Conservation (phyloP, 2,329 filamentous ascomycete genomes). For the Cladosporium sp. region DNA sequence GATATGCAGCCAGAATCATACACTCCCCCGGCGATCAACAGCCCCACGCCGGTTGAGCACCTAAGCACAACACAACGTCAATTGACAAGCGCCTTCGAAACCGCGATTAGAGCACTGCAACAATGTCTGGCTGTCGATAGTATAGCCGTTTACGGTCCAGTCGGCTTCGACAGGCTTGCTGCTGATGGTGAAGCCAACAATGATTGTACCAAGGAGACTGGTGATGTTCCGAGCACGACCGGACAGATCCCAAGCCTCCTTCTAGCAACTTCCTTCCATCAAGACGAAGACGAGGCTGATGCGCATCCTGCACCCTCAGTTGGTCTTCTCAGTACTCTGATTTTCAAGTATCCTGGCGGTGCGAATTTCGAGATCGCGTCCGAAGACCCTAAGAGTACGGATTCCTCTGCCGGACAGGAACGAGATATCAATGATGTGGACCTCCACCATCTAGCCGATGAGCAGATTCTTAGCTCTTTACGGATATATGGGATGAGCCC, state of each 20-base stretch:
- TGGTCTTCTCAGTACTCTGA: neutral
- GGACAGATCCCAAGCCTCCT: too few species aligned
- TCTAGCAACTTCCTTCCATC: too few species aligned
- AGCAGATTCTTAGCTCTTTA: constrained; percentile 29
- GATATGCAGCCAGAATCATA: too few species aligned
- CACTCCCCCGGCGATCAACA: neutral
- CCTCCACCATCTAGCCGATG: neutral
- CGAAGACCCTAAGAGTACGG: too few species aligned
- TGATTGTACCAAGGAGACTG: neutral
- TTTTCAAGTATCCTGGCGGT: neutral
- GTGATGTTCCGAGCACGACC: neutral
- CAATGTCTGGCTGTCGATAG: neutral
- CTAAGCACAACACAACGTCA: neutral
- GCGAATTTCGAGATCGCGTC: neutral
- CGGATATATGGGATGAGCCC: constrained; percentile 4
- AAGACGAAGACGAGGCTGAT: too few species aligned
- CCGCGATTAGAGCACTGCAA: neutral
- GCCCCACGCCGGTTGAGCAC: neutral
- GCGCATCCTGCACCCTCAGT: neutral
- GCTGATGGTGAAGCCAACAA: neutral
- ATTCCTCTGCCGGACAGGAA: too few species aligned
- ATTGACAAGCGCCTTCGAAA: neutral
- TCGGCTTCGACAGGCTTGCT: neutral
- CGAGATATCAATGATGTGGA: too few species aligned
- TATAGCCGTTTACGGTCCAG: neutral